Percentiles rank a stretch among this genome's conserved stretches.
Evolutionary conservation across 2,329 filamentous ascomycete species (phyloP).

Genomic region (Colletotrichum sp.): DNA sequence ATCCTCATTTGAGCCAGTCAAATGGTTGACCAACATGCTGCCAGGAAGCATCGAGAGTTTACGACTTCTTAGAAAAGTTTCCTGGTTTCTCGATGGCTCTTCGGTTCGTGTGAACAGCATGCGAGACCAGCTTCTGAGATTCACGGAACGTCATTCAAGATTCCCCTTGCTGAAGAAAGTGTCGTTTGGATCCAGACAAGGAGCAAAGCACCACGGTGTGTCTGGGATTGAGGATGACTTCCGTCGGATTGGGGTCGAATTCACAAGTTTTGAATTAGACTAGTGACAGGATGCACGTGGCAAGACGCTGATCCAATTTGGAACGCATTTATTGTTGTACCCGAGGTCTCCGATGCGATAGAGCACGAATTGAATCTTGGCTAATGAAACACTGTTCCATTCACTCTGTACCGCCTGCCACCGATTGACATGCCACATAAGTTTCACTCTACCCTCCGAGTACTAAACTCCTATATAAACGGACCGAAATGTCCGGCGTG

Average conservation of each 20-base stretch:
- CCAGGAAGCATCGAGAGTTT: not conserved
- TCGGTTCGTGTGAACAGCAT: not conserved
- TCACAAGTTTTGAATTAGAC: not conserved
- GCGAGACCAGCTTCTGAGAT: not conserved
- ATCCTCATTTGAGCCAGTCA: not conserved
- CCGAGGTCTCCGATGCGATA: no score
- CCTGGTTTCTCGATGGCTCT: not conserved
- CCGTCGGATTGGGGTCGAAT: not conserved
- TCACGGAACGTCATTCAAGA: not conserved
- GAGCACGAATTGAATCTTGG: not conserved
- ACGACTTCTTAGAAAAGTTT: fast-evolving
- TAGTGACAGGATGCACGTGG: not conserved
- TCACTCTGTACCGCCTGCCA: not conserved
- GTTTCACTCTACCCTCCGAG: not conserved
- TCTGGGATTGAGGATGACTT: not conserved
- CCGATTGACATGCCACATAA: not conserved
- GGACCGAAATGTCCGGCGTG: no score
- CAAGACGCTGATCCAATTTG: not conserved
- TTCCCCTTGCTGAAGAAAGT: not conserved
- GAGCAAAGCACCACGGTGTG: not conserved
- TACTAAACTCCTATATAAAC: not conserved
- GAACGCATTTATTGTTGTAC: not conserved
- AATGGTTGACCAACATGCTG: not conserved
- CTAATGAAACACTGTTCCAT: not conserved
- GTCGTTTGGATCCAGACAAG: not conserved